Evolutionary conservation across 2,329 filamentous ascomycete genomes (phyloP), one percentile per base, ranked within the genome.

Genomic region (Pseudopyricularia cyperi): DNA sequence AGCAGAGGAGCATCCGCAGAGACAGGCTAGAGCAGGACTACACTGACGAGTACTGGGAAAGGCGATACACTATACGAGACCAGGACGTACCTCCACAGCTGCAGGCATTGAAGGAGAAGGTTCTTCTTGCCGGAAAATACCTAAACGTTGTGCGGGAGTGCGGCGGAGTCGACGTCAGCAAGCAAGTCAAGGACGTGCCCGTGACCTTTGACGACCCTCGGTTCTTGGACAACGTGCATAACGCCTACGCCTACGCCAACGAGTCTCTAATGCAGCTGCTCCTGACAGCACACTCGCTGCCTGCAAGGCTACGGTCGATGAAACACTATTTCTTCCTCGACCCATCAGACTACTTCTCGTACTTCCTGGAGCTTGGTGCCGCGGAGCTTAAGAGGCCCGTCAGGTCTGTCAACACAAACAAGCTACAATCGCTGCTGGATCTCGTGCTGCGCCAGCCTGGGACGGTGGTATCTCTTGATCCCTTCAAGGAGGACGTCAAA

Each of bases 241-340:
- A 79, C 51, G 93, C 93, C 3, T 98, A 98, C 62, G 89, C 91
- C 1, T 86, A 96, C 63, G 93, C 93, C 52, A 98, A 98, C 67
- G 86, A 90, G 53, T 95, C 91, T 7, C 75, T 98, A 22, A 83
- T 98, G 69, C 85, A 89, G 55, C 76, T 98, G 0, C 81, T 98
- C 3, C 76, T 98, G 39, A 97, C 91, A 0, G 93, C 93, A 7
- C 93, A 98, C 63, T 87, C 87, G 12, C 77, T 98, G 5, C 90
- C 91, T 0, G 85, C 87, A 28, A 81, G 93, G 35, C 76, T 98
- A 53, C 82, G 85, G 46, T 97, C 91, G 14, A 74, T 98, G 37
- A 98, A 98, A 66, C 93, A 98, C 68, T 98, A 98, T 71, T 98
- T 97, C 73, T 98, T 98, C 74, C 82, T 98, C 56, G 91, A 97